These are phyloP conservation scores for Rhizopus delemar DNA, from an alignment of 371 early-diverging fungal genomes.

Conservation along the genomic window DNA sequence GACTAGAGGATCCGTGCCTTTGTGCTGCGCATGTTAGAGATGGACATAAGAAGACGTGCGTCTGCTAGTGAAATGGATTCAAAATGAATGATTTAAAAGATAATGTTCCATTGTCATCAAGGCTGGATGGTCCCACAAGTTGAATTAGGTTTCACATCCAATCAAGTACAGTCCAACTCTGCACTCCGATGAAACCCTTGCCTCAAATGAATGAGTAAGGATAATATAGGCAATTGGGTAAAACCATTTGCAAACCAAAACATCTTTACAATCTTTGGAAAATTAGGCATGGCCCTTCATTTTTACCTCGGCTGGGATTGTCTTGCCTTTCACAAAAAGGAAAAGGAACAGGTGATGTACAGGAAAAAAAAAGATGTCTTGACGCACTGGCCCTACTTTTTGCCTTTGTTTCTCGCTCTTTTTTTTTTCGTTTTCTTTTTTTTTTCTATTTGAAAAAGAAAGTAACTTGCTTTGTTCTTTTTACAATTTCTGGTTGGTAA, in stretches of 20 bases:
- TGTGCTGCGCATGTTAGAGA: conserved; percentile 76
- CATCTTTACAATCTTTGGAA: conserved; percentile 38
- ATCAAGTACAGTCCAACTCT: too few species aligned
- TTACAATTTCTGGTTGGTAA: conserved; percentile 22
- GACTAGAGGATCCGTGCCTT: conserved; percentile 60
- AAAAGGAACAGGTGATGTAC: not conserved
- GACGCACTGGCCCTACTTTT: not conserved
- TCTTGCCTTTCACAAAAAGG: not conserved
- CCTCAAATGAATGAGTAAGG: conserved; percentile 57
- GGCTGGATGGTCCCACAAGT: too few species aligned
- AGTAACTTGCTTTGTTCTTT: not conserved
- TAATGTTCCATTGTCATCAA: too few species aligned
- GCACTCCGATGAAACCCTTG: conserved; percentile 25
- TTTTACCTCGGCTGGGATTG: conserved; percentile 28
- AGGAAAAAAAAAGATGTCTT: not conserved
- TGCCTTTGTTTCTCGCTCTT: conserved; percentile 11
- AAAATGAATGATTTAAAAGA: conserved; percentile 60
- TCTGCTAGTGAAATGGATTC: conserved; percentile 59
- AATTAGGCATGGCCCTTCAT: conserved; percentile 42
- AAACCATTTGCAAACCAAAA: conserved; percentile 39
- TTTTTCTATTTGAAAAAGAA: conserved; percentile 1
- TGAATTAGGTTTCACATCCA: too few species aligned
- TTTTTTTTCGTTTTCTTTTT: conserved; percentile 9
- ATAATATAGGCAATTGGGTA: conserved; percentile 54
- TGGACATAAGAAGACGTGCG: conserved; percentile 62